Evolutionary conservation across 345 rosid species (phyloP).

Genomic region (Raphanus raphanistrum): DNA sequence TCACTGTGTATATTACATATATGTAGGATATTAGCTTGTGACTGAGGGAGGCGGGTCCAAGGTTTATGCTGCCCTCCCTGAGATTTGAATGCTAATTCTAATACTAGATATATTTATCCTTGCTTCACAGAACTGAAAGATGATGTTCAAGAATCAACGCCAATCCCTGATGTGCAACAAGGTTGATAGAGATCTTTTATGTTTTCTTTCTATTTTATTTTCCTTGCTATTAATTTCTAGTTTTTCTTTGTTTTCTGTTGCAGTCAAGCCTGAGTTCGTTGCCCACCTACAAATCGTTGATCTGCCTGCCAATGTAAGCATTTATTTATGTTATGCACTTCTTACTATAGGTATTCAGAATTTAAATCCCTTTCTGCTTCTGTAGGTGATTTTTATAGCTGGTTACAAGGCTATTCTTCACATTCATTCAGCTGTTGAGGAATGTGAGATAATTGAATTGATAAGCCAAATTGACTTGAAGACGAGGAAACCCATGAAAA

Average conservation of each 20-base stretch:
- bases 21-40: background rate
- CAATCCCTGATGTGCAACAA: conserved; percentile 44
- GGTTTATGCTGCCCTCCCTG: background rate
- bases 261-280: conserved; percentile 81
- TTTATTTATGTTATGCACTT: background rate
- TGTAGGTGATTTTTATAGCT: conserved; percentile 91
- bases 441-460: conserved; percentile 86
- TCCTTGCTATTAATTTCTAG: conserved; percentile 2
- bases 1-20: background rate
- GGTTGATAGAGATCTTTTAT: no score
- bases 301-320: conserved; percentile 80
- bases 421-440: conserved; percentile 89
- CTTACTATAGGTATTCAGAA: background rate
- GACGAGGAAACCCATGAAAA: conserved; percentile 79
- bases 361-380: conserved; percentile 1
- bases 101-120: background rate
- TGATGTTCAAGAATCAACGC: conserved; percentile 33
- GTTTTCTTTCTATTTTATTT: no score
- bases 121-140: conserved; percentile 45
- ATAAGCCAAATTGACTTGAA: conserved; percentile 78
- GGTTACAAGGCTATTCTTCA: conserved; percentile 96
- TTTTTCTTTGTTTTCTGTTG: conserved; percentile 34
- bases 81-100: background rate
- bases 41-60: background rate
- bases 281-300: conserved; percentile 93